Percentiles rank a stretch among this genome's conserved stretches.
phyloP scores from a whole-genome alignment of 2,329 filamentous ascomycete genomes.

The Talaromyces sp. region DNA sequence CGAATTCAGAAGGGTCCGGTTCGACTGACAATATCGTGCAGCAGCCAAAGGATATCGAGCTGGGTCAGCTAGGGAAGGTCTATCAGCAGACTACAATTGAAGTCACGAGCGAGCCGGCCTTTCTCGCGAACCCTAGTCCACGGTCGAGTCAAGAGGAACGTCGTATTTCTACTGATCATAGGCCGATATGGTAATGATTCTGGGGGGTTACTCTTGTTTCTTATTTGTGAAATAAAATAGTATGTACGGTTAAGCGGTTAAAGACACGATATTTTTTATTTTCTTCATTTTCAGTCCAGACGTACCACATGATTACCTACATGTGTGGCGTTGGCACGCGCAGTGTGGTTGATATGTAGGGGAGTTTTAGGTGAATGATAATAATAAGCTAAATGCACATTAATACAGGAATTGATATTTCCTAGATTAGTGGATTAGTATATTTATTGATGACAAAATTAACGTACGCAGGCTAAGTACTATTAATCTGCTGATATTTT shows the following conservation, averaged over 20 bases:
- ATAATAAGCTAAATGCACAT: too few relatives aligned
- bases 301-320: not conserved
- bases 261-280: not conserved
- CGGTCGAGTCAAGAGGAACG: not conserved
- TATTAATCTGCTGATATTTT: too few relatives aligned
- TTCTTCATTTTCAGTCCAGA: not conserved
- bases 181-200: not conserved
- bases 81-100: slow-evolving; percentile 43
- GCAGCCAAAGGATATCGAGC: slow-evolving; percentile 23
- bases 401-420: too few relatives aligned
- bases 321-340: too few relatives aligned
- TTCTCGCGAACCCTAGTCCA: not conserved
- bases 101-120: slow-evolving; percentile 24
- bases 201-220: not conserved
- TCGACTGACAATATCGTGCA: slow-evolving; percentile 43
- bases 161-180: not conserved
- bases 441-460: too few relatives aligned
- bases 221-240: not conserved
- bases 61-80: slow-evolving; percentile 34
- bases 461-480: too few relatives aligned
- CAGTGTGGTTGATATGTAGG: not conserved
- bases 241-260: not conserved
- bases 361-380: too few relatives aligned
- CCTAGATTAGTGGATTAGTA: too few relatives aligned
- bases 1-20: slow-evolving; percentile 13